Conservation (phyloP, 768 basidiomycete genomes). For the Auricularia heimuer region DNA sequence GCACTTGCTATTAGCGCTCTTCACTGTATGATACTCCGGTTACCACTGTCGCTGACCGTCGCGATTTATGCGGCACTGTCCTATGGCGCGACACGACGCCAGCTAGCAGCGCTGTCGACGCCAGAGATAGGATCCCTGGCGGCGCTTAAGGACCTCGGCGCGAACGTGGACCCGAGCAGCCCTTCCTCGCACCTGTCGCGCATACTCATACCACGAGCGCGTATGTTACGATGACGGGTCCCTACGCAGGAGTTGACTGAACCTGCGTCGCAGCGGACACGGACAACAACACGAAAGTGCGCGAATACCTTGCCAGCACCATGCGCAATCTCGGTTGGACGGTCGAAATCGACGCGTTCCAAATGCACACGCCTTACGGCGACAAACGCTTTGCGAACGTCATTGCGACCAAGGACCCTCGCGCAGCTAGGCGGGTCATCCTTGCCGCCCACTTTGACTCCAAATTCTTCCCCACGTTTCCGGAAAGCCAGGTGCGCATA, state of each 20-base stretch:
- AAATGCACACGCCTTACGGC: conserved; percentile 72
- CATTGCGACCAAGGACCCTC: conserved; percentile 90
- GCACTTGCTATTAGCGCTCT: not conserved
- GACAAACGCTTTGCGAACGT: conserved; percentile 75
- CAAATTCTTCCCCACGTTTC: conserved; percentile 69
- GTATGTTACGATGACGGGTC: conserved; percentile 32
- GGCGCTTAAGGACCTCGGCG: conserved; percentile 50
- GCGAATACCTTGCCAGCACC: conserved; percentile 67
- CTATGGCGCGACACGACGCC: not conserved
- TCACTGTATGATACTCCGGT: not conserved
- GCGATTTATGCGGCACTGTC: not conserved
- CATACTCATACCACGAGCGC: conserved; percentile 75
- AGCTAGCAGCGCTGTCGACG: conserved; percentile 35
- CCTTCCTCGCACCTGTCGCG: conserved; percentile 68
- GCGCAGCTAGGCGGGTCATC: conserved; percentile 67
- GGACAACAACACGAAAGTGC: conserved; percentile 70
- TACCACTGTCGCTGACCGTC: not conserved
- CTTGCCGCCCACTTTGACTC: conserved; percentile 92
- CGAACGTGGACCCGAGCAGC: conserved; percentile 55
- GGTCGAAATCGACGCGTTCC: conserved; percentile 77
- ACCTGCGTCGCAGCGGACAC: conserved; percentile 43
- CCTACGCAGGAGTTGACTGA: not conserved
- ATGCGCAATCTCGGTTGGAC: conserved; percentile 76
- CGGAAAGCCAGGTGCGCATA: conserved; percentile 59
- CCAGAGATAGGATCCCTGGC: conserved; percentile 43